A percentile compares a stretch with the other conserved stretches of the same genome.
phyloP scores from a whole-genome alignment of 768 basidiomycete genomes.

The Termitomyces sp. region DNA sequence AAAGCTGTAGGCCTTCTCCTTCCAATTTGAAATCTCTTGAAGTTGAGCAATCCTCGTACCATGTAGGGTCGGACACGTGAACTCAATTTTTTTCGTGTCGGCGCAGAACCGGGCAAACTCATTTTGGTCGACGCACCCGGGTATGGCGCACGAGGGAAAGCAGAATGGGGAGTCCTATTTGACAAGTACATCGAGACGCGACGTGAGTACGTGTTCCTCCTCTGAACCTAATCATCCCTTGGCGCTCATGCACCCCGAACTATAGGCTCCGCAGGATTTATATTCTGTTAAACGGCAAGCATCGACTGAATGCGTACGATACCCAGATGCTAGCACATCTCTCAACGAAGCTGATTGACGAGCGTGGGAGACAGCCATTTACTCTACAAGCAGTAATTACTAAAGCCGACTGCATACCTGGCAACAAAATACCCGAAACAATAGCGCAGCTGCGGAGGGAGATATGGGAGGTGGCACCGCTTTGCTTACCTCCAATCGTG shows the following conservation, averaged over 20 bases:
- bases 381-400: constrained; percentile 72
- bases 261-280: constrained; percentile 64
- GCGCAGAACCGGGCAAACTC: constrained; percentile 49
- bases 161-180: constrained; percentile 73
- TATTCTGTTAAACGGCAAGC: constrained; percentile 64
- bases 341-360: constrained; percentile 30
- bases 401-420: constrained; percentile 53
- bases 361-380: constrained; percentile 36
- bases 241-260: neutral
- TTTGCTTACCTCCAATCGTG: constrained; percentile 63
- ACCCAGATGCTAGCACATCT: constrained; percentile 56
- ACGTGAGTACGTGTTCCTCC: constrained; percentile 43
- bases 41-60: neutral
- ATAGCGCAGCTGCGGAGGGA: constrained; percentile 40
- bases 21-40: neutral
- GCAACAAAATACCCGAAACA: constrained; percentile 23
- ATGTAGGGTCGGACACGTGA: constrained; percentile 64
- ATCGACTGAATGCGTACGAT: constrained; percentile 54
- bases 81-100: constrained; percentile 71
- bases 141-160: constrained; percentile 68
- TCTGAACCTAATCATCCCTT: neutral
- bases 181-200: constrained; percentile 58
- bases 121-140: constrained; percentile 79
- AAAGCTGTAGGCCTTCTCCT: constrained; percentile 51
- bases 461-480: constrained; percentile 51